Percentiles rank a stretch among this genome's conserved stretches.
Evolutionary conservation across 108 stramenopile genomes (phyloP).

Genomic region (Nitzschia putrida): DNA sequence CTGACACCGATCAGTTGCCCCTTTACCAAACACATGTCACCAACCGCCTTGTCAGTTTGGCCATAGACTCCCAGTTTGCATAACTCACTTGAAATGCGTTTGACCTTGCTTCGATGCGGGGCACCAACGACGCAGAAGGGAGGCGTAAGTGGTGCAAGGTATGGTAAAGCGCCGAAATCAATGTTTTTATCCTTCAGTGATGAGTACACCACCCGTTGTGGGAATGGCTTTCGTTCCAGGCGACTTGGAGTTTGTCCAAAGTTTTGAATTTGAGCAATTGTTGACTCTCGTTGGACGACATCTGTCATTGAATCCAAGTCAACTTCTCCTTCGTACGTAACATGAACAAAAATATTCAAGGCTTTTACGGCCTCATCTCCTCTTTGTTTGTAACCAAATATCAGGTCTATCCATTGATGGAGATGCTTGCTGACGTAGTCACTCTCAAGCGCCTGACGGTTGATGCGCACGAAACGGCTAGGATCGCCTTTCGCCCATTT

Average conservation of each 20-base stretch:
- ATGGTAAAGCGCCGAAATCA: slow-evolving; percentile 84
- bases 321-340: slow-evolving; percentile 97
- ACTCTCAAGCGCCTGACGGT: slow-evolving; percentile 90
- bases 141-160: slow-evolving; percentile 82
- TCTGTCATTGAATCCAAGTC: slow-evolving; percentile 91
- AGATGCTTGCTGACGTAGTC: slow-evolving; percentile 89
- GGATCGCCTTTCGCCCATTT: slow-evolving; percentile 93
- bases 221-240: slow-evolving; percentile 80
- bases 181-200: slow-evolving; percentile 64
- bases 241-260: slow-evolving; percentile 98
- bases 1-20: slow-evolving; percentile 84
- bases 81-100: slow-evolving; percentile 51
- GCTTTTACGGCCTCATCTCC: slow-evolving; percentile 82
- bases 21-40: slow-evolving; percentile 81
- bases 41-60: slow-evolving; percentile 74
- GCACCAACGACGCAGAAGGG: slow-evolving; percentile 96
- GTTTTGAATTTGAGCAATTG: slow-evolving; percentile 95
- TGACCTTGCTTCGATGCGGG: slow-evolving; percentile 72
- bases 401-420: slow-evolving; percentile 95
- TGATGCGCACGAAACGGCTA: slow-evolving; percentile 78
- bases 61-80: slow-evolving; percentile 73
- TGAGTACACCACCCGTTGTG: slow-evolving; percentile 45
- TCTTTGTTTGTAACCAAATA: slow-evolving; percentile 95
- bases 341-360: slow-evolving; percentile 94
- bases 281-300: slow-evolving; percentile 85